Evolutionary conservation across 139 green algal genomes (phyloP), one percentile per base, ranked within the genome.

Genomic region (Nannochloris sp.): DNA sequence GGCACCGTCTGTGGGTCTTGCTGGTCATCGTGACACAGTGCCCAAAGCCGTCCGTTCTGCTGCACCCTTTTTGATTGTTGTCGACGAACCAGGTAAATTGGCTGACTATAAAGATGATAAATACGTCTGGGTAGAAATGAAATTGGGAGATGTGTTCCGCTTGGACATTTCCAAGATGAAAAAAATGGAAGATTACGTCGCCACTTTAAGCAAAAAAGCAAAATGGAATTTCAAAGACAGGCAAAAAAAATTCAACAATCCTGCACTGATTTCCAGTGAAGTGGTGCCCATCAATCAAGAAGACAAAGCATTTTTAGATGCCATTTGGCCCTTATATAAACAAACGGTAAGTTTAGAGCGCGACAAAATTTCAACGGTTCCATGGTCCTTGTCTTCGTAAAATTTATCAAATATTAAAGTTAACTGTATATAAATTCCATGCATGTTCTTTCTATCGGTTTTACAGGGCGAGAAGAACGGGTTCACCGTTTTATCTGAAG

Each of bases 211-310:
- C 53, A 64, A 45, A 46, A 78, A 78, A 48, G 71, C 34, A 14
- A 54, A 63, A 1, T 78, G 71, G 71, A 78, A 78, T 58, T 73
- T 68, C 48, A 78, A 78, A 37, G 71, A 78, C 58, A 29, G 71
- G 27, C 65, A 69, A 39, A 78, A 78, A 32, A 78, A 78, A 63
- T 75, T 64, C 30, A 19, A 15, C 12, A 48, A 38, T 12, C n/a
- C 12, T n/a, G 12, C 54, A 31, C 9, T 60, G 30, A 27, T 27
- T 27, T 15, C 38, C 30, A 60, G 63, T 19, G 51, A 61, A 19
- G 53, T 71, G 32, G n/a, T 60, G 61, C 38, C 37, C 25, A n/a
- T n/a, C n/a, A n/a, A n/a, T n/a, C 54, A 33, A 56, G 14, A 29
- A 78, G 64, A 61, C 56, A 35, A 55, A 19, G 24, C 10, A 7